Base-by-base conservation (phyloP, 306 rosid genomes). In the Trifolium fragiferum region DNA sequence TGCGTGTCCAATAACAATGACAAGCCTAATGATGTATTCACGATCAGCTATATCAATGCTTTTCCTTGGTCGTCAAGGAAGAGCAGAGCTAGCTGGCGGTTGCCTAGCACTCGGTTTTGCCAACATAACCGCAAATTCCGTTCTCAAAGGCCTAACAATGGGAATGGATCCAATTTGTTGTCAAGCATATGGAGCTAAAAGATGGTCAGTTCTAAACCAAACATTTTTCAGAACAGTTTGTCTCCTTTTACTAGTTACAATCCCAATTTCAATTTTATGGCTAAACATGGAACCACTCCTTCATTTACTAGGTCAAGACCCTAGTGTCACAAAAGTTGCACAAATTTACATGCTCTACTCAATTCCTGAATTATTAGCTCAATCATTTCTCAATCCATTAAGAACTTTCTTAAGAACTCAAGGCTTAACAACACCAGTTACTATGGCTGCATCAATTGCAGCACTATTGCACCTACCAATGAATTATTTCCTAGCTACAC, bases 91-190 rank as follows among this genome's bases (percentile, higher is more conserved):
- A 18, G 97, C 98, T 1, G 97, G 98, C 0, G 98, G 98, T 18
- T 89, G 97, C 10, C 79, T 93, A 4, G 97, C 96, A 14, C 82
- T 93, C 8, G 98, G 96, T 0, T 93, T 93, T 16, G 88, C 89
- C 23, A 91, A 93, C 83, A 83, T 93, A 50, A 93, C 98, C 0
- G 97, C 94, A 1, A 74, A 72, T 23, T 93, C 98, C 8, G 43
- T 93, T 32, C 86, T 93, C 37, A 83, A 89, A 20, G 97, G 98
- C 9, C 83, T 93, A 14, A 70, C 94, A 0, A 86, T 84, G 60
- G 98, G 98, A 30, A 93, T 93, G 98, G 98, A 93, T 23, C 96
- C 97, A 1, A 86, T 93, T n/a, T 93, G 98, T 68, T 88, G 96
- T 73, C 98, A 93, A 86, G 98, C 98, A 3, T 93, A 68, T 66